Conservation (phyloP, 148 eudicot genomes). For the Talinum fruticosum region DNA sequence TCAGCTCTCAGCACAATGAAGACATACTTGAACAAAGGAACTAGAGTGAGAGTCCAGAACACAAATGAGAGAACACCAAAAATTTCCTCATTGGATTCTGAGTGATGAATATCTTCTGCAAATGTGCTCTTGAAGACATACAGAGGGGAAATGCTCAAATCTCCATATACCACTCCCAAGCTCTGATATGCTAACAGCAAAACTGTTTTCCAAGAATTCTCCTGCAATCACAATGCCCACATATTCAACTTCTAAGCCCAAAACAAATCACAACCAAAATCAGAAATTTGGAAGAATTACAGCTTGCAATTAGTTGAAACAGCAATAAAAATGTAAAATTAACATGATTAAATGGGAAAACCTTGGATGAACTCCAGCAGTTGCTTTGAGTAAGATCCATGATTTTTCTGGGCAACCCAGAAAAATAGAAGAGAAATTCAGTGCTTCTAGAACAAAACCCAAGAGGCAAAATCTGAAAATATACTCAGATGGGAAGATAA, state of each 20-base stretch:
- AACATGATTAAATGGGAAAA: constrained; percentile 22
- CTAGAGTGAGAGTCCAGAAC: constrained; percentile 78
- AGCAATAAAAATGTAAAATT: background rate
- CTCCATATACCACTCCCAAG: constrained; percentile 93
- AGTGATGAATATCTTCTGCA: constrained; percentile 83
- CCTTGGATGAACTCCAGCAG: constrained; percentile 59
- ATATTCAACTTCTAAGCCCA: background rate
- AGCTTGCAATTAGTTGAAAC: background rate
- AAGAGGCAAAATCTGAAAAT: constrained; percentile 10
- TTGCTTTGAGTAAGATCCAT: constrained; percentile 52
- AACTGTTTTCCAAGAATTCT: constrained; percentile 68
- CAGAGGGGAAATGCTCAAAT: constrained; percentile 84
- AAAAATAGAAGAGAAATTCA: background rate
- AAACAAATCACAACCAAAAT: background rate
- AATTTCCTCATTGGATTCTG: constrained; percentile 81
- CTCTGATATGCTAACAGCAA: constrained; percentile 84
- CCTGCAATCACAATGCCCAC: constrained; percentile 28
- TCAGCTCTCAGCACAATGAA: constrained; percentile 92
- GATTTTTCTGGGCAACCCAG: constrained; percentile 20
- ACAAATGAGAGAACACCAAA: constrained; percentile 80
- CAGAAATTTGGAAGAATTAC: background rate
- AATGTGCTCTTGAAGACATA: constrained; percentile 89
- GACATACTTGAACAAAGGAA: constrained; percentile 78
- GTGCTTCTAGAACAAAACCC: constrained; percentile 19
- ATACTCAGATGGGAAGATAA: constrained; percentile 11